phyloP scores from a whole-genome alignment of 2,329 filamentous ascomycete species.

The Stemphylium beticola region DNA sequence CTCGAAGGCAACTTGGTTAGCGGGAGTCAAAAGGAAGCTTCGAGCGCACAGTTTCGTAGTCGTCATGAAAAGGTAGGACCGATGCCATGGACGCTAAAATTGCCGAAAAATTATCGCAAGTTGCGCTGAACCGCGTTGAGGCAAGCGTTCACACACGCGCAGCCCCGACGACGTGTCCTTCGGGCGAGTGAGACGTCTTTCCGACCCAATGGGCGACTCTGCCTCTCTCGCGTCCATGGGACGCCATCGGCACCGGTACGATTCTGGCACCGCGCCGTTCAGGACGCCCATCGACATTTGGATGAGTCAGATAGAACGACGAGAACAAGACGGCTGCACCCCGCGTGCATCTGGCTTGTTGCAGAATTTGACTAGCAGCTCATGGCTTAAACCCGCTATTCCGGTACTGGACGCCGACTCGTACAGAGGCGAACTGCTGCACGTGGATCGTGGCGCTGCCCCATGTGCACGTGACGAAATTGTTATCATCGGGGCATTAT shows the following conservation, averaged over 20 bases:
- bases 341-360: no score
- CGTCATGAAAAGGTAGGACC: conserved; percentile 29
- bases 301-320: conserved; percentile 32
- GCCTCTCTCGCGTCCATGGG: background rate
- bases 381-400: conserved; percentile 23
- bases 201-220: conserved; percentile 25
- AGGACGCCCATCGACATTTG: conserved; percentile 7
- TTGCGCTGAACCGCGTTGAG: conserved; percentile 11
- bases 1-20: conserved; percentile 33
- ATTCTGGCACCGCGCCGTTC: conserved; percentile 30
- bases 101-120: conserved; percentile 26
- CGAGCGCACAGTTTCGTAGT: conserved; percentile 31
- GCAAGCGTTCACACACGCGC: conserved; percentile 1
- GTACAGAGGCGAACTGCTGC: no score
- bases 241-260: conserved; percentile 25
- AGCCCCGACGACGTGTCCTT: conserved; percentile 22
- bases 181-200: conserved; percentile 21
- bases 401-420: conserved; percentile 6
- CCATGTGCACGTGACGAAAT: conserved; percentile 28
- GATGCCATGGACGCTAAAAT: conserved; percentile 18
- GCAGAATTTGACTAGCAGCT: conserved; percentile 25
- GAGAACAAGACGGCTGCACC: conserved; percentile 39
- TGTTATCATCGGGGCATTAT: background rate
- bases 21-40: conserved; percentile 37
- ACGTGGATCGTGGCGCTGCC: no score